Conservation (phyloP, 805 yeast genomes). For the Nakazawaea laoshanensis region DNA sequence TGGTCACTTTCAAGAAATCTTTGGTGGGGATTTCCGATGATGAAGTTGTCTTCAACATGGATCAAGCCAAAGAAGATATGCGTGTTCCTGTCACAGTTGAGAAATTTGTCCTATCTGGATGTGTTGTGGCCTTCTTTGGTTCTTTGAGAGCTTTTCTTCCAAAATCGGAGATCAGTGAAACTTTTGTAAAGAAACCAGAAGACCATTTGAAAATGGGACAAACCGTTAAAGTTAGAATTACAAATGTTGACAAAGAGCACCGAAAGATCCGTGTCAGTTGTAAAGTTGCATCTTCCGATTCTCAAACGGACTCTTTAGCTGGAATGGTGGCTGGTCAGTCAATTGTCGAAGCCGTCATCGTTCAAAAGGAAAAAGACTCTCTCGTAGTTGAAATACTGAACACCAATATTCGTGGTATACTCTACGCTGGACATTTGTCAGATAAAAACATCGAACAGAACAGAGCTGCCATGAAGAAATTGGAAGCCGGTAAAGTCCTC, state of each 20-base stretch:
- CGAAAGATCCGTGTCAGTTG: conserved; percentile 65
- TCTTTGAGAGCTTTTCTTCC: conserved; percentile 75
- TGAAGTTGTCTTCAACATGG: conserved; percentile 32
- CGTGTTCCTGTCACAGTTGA: conserved; percentile 70
- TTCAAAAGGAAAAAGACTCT: conserved; percentile 71
- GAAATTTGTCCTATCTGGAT: conserved; percentile 67
- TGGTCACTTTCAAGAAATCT: conserved; percentile 75
- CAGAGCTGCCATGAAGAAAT: conserved; percentile 53
- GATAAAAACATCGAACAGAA: conserved; percentile 72
- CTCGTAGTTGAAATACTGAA: conserved; percentile 53
- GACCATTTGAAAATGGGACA: conserved; percentile 81
- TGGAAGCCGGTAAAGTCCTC: conserved; percentile 51
- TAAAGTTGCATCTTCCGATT: conserved; percentile 44
- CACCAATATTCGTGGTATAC: conserved; percentile 54
- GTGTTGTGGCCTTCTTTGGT: conserved; percentile 77
- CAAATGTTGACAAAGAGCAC: conserved; percentile 44
- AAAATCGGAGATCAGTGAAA: conserved; percentile 80
- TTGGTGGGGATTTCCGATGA: conserved; percentile 60
- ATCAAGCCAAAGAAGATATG: conserved; percentile 32
- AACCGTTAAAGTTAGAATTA: conserved; percentile 64
- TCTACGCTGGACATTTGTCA: conserved; percentile 65
- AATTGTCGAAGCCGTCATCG: conserved; percentile 48
- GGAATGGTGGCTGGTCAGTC: conserved; percentile 53
- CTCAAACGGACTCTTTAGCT: conserved; percentile 37
- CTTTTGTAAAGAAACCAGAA: conserved; percentile 68